Evolutionary conservation across 345 rosid species (phyloP).

Genomic region (Syzygium aqueum): DNA sequence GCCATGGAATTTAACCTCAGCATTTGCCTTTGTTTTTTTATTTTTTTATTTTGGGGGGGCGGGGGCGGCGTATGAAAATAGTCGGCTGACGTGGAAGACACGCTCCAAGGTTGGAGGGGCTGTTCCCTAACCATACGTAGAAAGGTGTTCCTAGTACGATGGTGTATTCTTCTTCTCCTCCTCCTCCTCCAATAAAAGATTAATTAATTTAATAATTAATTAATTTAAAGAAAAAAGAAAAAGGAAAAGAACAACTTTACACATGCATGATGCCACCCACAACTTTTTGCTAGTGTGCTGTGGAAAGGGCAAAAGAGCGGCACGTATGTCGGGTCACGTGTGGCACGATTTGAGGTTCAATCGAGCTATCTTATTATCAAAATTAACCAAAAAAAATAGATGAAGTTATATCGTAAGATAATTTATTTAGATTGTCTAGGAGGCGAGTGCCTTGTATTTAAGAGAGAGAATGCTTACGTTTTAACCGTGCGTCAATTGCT

Average conservation of each 20-base stretch:
- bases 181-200: background rate
- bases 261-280: background rate
- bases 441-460: background rate
- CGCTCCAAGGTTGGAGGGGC: constrained; percentile 31
- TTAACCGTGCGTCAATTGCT: background rate
- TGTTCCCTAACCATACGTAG: background rate
- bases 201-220: background rate
- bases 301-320: background rate
- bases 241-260: background rate
- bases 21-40: background rate
- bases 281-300: background rate
- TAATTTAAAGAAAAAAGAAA: background rate
- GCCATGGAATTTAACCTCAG: background rate
- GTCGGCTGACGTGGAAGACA: constrained; percentile 40
- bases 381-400: background rate
- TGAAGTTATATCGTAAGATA: background rate
- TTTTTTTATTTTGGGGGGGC: background rate
- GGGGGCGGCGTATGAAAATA: background rate
- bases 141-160: background rate
- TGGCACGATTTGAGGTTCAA: background rate
- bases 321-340: background rate
- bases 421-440: background rate
- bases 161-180: background rate
- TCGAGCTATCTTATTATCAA: background rate
- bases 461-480: background rate